Evolutionary conservation across 2,329 filamentous ascomycete genomes (phyloP).

Genomic region (Myriosclerotinia curreyana): DNA sequence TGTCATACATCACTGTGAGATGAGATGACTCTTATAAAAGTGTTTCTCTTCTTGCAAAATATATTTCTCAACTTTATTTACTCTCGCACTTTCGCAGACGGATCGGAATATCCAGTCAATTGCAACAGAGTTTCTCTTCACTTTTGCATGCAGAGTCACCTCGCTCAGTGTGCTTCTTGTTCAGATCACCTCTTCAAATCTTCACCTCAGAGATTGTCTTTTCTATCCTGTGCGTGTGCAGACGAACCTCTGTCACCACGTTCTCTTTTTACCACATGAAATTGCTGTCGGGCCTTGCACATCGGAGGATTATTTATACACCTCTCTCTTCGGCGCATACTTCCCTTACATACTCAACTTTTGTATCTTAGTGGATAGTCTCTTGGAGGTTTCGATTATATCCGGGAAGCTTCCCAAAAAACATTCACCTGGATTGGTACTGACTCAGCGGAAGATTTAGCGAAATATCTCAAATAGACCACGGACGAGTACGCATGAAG

Average conservation of each 20-base stretch:
- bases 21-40: slow-evolving; percentile 1
- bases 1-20: not conserved
- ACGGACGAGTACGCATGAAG: not conserved
- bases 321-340: not conserved
- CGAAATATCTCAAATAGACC: not conserved
- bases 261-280: not conserved
- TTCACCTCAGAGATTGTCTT: not conserved
- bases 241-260: not conserved
- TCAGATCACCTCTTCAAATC: not conserved
- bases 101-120: not conserved
- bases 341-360: not conserved
- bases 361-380: not conserved
- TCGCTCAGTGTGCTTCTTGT: not conserved
- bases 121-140: not conserved
- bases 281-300: no score
- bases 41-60: not conserved
- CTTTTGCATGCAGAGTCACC: not conserved
- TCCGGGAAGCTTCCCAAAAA: not conserved
- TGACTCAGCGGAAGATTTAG: not conserved
- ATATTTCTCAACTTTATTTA: not conserved
- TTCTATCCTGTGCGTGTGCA: not conserved
- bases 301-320: no score
- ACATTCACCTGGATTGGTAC: not conserved
- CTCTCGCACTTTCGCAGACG: not conserved
- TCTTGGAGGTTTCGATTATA: not conserved